phyloP scores from a whole-genome alignment of 169 alveolate genomes.

The Perkinsus chesapeaki region DNA sequence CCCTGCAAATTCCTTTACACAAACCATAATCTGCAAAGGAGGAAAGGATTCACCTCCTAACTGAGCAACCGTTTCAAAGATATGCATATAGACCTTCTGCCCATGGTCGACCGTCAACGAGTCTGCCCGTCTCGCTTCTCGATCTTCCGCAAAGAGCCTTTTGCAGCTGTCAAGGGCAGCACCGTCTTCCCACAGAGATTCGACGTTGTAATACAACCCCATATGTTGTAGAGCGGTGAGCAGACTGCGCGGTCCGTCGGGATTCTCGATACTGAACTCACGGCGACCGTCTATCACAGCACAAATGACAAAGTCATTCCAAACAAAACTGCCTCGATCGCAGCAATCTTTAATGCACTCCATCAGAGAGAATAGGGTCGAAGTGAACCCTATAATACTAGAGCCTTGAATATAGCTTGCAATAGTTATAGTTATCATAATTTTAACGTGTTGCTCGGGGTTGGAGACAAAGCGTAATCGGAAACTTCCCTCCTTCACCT shows the following conservation, averaged over 20 bases:
- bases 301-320: neutral
- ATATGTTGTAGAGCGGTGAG: neutral
- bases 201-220: neutral
- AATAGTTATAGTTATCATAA: neutral
- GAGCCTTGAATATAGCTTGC: neutral
- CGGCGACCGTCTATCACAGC: neutral
- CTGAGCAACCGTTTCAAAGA: neutral
- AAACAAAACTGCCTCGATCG: neutral
- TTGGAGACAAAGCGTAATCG: neutral
- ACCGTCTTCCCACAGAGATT: neutral
- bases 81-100: neutral
- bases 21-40: neutral
- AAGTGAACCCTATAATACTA: neutral
- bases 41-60: neutral
- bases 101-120: neutral
- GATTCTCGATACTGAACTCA: neutral
- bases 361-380: neutral
- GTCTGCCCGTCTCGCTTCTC: neutral
- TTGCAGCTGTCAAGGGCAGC: neutral
- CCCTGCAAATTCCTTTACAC: neutral
- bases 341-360: neutral
- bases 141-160: neutral
- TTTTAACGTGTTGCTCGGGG: neutral
- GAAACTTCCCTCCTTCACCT: neutral
- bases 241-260: neutral